Base-by-base conservation (phyloP, 2,329 filamentous ascomycete genomes). In the Apiospora aurea region DNA sequence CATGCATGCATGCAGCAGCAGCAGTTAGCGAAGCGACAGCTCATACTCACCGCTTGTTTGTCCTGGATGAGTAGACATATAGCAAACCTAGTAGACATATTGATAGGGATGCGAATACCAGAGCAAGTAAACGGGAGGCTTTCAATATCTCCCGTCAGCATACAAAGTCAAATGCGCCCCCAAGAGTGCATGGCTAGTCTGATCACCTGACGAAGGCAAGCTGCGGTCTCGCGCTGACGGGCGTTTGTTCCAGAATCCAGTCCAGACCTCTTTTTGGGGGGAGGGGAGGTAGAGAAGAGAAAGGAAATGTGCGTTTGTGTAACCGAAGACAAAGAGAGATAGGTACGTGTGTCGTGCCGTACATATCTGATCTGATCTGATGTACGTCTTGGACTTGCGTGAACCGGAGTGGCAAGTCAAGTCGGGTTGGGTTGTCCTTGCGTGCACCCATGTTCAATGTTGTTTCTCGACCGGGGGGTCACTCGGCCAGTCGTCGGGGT, bases 21-120 rank as follows among this genome's bases (percentile, higher is more conserved):
- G 29, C 6, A 18, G 47, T n/a, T 11, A 51, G 47, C 46, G 16
- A 47, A 57, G 51, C 51, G 34, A 64, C 34, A 64, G 24, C 34
- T 7, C 21, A n/a, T 13, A 41, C 57, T 41, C 57, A 64, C 57
- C 57, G 57, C 57, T 41, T 64, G 57, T 64, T 61, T 61, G 53
- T 29, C 18, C 53, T 38, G 34, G 34, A 38, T 2, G 34, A 26
- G 13, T 61, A n/a, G 53, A 61, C 53, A 61, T 61, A 61, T 61
- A 43, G 41, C 41, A 43, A 43, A 43, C 41, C 41, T 43, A 26
- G 24, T 34, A 57, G 26, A 57, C 53, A 61, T 61, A 61, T 61
- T 61, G 53, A 61, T 57, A 57, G 53, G 53, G 53, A 34, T 21
- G 8, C 16, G 16, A 18, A 8, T 38, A 38, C 34, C 7, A 38